Percentiles rank a stretch among this genome's conserved stretches.
Evolutionary conservation across 2,329 filamentous ascomycete species (phyloP).

Genomic region (Ophiocordyceps robertsii): DNA sequence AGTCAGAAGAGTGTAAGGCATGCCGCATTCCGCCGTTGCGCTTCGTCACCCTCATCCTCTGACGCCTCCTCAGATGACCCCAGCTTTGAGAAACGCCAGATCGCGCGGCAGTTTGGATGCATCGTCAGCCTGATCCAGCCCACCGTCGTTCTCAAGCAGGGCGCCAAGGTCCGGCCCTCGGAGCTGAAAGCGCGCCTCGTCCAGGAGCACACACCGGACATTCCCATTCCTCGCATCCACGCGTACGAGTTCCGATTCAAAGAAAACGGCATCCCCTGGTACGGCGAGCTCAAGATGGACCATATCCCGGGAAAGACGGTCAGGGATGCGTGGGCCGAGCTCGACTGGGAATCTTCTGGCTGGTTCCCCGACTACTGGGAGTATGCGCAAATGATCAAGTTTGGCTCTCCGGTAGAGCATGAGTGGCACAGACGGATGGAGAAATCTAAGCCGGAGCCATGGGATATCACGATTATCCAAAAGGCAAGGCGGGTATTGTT

Average conservation of each 20-base stretch:
- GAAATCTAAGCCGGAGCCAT: constrained; percentile 3
- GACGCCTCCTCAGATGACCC: background rate
- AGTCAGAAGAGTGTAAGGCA: background rate
- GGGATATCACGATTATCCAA: constrained; percentile 4
- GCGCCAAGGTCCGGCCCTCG: constrained; percentile 5
- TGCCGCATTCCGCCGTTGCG: background rate
- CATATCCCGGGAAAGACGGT: constrained; percentile 3
- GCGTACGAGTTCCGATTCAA: constrained; percentile 1
- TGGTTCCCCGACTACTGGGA: constrained; percentile 5
- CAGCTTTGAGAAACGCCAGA: background rate
- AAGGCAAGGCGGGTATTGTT: background rate
- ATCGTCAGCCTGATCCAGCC: constrained; percentile 3
- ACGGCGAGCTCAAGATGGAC: constrained; percentile 4
- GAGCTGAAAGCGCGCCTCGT: constrained; percentile 4
- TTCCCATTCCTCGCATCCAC: constrained; percentile 2
- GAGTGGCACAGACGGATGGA: constrained; percentile 6
- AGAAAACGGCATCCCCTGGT: background rate
- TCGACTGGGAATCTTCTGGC: constrained; percentile 3
- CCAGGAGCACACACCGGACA: constrained; percentile 1
- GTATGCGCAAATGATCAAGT: constrained; percentile 6
- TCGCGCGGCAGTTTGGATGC: constrained; percentile 2
- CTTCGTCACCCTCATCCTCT: background rate
- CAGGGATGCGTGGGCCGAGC: constrained; percentile 2
- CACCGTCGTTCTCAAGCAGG: constrained; percentile 3
- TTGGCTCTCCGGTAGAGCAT: constrained; percentile 2